Evolutionary conservation across 768 basidiomycete genomes (phyloP), one percentile per base, ranked within the genome.

Genomic region (Amylocystis lapponica): DNA sequence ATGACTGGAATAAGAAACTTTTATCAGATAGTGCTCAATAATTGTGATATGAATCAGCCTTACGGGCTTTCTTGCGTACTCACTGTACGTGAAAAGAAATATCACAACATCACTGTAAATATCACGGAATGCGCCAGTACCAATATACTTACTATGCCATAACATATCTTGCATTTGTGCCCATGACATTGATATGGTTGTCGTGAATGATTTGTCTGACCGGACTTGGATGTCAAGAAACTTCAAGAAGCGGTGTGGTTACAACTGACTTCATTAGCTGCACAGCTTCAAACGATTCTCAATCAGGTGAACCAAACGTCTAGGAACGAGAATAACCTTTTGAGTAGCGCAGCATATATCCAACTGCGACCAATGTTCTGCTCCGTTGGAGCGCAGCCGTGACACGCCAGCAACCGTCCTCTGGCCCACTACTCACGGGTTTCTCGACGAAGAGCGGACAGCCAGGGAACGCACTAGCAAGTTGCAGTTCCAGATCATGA

Each of bases 121-220:
- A 11, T 14, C 23, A 33, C 2, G 5, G 6, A 36, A 26, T 26
- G 13, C 13, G 41, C 4, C 17, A 23, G 20, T 6, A 12, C n/a
- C 7, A 33, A 19, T 9, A 30, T 31, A 49, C 49, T 56, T 41
- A 58, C 56, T 64, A 70, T 23, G 63, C 65, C 51, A 61, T 63
- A 14, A 70, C 65, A 60, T 75, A 76, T 46, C 73, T 59, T 1
- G 72, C 73, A 41, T 69, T 66, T 30, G 74, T 75, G 16, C 70
- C 71, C 73, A 75, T 74, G 34, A 76, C 71, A 33, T 66, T 65
- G 40, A 76, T 56, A 44, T 69, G 62, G 60, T 75, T 73, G 38
- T 74, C 70, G 49, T 63, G 58, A 56, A 76, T 72, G 52, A 74
- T 74, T n/a, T 36, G 7, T 32, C 54, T 56, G 27, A 19, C 12